Evolutionary conservation across 148 eudicot species (phyloP), one percentile per base, ranked within the genome.

Genomic region (Rhododendron mucronatum): DNA sequence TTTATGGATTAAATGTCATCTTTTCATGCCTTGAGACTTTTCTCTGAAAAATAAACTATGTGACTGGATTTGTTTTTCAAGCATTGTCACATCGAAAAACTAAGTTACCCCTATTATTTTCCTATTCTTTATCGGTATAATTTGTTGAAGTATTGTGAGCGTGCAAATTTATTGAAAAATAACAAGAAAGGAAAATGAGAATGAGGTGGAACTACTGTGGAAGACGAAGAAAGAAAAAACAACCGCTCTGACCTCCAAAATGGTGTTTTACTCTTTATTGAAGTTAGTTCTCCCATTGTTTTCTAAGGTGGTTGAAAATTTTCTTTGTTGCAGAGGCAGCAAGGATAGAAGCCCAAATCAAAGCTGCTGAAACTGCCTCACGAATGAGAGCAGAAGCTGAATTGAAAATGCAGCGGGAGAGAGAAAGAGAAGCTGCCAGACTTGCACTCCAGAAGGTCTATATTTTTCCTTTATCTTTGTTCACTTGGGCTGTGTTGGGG

Each of bases 301-400:
- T 39, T 37, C 26, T 75, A 3, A 75, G 20, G n/a, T 7, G n/a
- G 2, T 75, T 35, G 44, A 15, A 1, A 76, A 78, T 47, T 12
- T 78, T n/a, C 2, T 78, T 74, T 53, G 5, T 47, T 83, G 77
- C 95, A 96, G 99, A 93, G 88, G 92, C 84, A 85, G 90, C 90
- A 26, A 90, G 84, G 86, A 91, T 94, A 84, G 95, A 93, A 88
- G 95, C 98, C 15, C 91, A 93, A 92, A 90, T 94, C 13, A 91
- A 67, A 90, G 98, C 91, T 30, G 89, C 91, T 41, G 87, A 91
- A 82, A 90, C 84, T 23, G 92, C 95, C 78, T 87, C 90, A 7
- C 86, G 80, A 59, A 28, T 57, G 80, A 92, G 82, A 81, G 95
- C 89, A 74, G 91, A 90, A 50, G 85, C 87, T 23, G 94, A 92